A percentile compares a stretch with the other conserved stretches of the same genome.
These are phyloP conservation scores for Adenanthera pavonina DNA, from an alignment of 306 rosid species.

Conservation along the genomic window DNA sequence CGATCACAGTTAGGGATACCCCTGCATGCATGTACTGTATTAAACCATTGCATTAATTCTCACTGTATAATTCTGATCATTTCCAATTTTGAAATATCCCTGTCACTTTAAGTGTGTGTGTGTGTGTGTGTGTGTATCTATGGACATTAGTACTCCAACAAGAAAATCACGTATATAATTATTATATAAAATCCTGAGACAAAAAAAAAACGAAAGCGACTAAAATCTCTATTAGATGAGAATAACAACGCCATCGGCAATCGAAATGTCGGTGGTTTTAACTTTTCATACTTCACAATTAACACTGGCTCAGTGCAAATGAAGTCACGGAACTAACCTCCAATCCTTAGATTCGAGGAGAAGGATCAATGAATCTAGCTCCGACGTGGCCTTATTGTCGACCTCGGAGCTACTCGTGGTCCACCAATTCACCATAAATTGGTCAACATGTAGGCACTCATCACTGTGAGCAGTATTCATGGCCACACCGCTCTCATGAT, in stretches of 20 bases:
- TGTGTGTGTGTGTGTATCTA: too few relatives aligned
- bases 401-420: background rate
- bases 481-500: background rate
- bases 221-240: too few relatives aligned
- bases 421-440: conserved; percentile 3
- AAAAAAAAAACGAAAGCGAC: too few relatives aligned
- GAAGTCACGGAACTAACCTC: background rate
- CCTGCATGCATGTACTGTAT: too few relatives aligned
- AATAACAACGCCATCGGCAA: background rate
- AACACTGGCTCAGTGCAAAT: background rate
- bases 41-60: too few relatives aligned
- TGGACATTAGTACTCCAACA: too few relatives aligned
- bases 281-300: background rate
- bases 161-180: too few relatives aligned
- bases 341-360: background rate
- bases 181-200: too few relatives aligned
- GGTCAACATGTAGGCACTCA: background rate
- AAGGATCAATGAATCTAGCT: background rate
- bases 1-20: too few relatives aligned
- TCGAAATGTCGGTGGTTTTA: background rate
- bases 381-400: background rate
- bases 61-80: too few relatives aligned
- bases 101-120: too few relatives aligned
- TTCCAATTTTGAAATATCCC: too few relatives aligned
- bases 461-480: background rate